Percentiles rank a stretch among this genome's conserved stretches.
phyloP scores from a whole-genome alignment of 352 stramenopile species.

The Phytophthora citrophthora region DNA sequence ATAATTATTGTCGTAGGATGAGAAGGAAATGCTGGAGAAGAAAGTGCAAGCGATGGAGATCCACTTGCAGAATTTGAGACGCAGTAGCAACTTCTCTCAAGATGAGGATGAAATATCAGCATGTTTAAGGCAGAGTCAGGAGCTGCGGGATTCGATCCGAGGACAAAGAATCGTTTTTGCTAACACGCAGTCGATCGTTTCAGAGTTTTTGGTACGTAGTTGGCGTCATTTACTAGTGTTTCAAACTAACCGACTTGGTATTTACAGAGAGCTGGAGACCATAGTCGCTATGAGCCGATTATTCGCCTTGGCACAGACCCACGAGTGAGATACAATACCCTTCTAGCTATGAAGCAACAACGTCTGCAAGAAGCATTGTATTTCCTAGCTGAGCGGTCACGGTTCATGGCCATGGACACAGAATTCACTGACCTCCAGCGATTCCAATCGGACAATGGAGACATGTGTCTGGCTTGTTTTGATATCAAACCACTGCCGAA shows the following conservation, averaged over 20 bases:
- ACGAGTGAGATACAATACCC: slow-evolving; percentile 33
- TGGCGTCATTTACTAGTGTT: background rate
- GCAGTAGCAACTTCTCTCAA: background rate
- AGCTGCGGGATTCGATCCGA: slow-evolving; percentile 39
- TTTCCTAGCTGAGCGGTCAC: slow-evolving; percentile 43
- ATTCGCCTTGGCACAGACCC: slow-evolving; percentile 43
- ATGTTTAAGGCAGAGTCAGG: slow-evolving; percentile 32
- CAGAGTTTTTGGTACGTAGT: slow-evolving; percentile 42
- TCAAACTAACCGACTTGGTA: background rate
- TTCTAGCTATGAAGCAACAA: slow-evolving; percentile 46
- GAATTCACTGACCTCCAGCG: slow-evolving; percentile 49
- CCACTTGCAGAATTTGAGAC: slow-evolving; percentile 35
- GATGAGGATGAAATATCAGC: slow-evolving; percentile 17
- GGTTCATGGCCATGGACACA: slow-evolving; percentile 40
- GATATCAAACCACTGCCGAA: slow-evolving; percentile 53
- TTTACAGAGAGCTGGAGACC: slow-evolving; percentile 33
- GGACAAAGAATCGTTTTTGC: slow-evolving; percentile 45
- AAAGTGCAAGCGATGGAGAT: slow-evolving; percentile 34
- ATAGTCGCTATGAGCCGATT: slow-evolving; percentile 39
- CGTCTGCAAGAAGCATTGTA: slow-evolving; percentile 44
- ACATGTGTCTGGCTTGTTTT: slow-evolving; percentile 45
- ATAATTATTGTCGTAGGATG: slow-evolving; percentile 26
- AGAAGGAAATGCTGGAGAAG: slow-evolving; percentile 43
- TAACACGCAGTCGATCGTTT: slow-evolving; percentile 41
- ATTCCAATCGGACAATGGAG: slow-evolving; percentile 43